These are phyloP conservation scores for Termitomyces sp. DNA, from an alignment of 768 basidiomycete genomes.

Conservation along the genomic window DNA sequence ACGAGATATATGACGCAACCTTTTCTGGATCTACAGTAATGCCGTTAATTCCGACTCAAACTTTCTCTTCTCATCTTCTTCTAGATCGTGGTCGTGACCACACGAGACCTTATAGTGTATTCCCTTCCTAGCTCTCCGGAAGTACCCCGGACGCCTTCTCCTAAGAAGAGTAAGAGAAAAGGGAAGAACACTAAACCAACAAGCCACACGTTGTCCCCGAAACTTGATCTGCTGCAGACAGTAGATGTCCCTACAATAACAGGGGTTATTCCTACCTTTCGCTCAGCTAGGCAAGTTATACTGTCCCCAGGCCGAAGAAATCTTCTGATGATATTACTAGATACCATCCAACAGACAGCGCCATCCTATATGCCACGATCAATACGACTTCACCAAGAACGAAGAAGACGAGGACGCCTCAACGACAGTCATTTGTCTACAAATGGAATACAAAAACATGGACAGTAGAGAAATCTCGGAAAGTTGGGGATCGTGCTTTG, in stretches of 20 bases:
- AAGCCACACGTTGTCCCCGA: constrained; percentile 8
- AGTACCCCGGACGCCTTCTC: constrained; percentile 17
- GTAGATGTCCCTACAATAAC: constrained; percentile 54
- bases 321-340: constrained; percentile 31
- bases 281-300: constrained; percentile 49
- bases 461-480: constrained; percentile 63
- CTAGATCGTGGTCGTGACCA: constrained; percentile 69
- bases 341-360: constrained; percentile 51
- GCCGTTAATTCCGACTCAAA: constrained; percentile 6
- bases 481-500: constrained; percentile 75
- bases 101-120: constrained; percentile 63
- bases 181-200: constrained; percentile 30
- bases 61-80: constrained; percentile 1
- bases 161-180: constrained; percentile 43
- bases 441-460: constrained; percentile 77
- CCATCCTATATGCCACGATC: constrained; percentile 65
- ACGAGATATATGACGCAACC: constrained; percentile 85
- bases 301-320: not conserved
- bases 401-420: constrained; percentile 49
- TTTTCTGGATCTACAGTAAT: constrained; percentile 68
- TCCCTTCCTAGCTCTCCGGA: constrained; percentile 38
- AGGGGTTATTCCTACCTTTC: constrained; percentile 56
- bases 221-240: constrained; percentile 41
- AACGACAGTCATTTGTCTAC: constrained; percentile 61
- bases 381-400: constrained; percentile 67